Percentiles rank a stretch among this genome's conserved stretches.
Evolutionary conservation across 805 yeast genomes (phyloP).

Genomic region (Candida tallmaniae): DNA sequence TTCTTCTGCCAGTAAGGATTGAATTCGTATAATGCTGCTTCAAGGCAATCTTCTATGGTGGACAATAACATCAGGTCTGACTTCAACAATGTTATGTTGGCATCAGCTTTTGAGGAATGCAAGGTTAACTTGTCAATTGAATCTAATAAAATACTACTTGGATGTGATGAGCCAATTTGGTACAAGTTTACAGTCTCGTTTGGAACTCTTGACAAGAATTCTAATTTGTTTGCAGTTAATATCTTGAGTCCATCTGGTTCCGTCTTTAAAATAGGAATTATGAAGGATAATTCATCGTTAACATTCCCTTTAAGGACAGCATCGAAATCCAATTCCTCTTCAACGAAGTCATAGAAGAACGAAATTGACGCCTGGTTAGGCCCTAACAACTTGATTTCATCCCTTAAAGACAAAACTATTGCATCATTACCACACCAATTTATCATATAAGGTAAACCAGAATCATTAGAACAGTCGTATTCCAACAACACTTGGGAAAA

Average conservation of each 20-base stretch:
- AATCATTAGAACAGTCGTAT: conserved; percentile 39
- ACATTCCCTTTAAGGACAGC: conserved; percentile 13
- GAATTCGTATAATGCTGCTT: conserved; percentile 75
- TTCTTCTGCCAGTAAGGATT: conserved; percentile 77
- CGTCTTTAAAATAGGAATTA: conserved; percentile 42
- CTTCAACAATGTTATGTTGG: conserved; percentile 55
- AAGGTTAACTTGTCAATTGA: conserved; percentile 56
- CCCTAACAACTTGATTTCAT: conserved; percentile 66
- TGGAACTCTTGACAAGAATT: conserved; percentile 62
- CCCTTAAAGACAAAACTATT: conserved; percentile 56
- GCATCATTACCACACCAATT: conserved; percentile 90
- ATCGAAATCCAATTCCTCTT: conserved; percentile 28
- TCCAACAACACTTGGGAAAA: conserved; percentile 42
- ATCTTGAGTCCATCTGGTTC: conserved; percentile 70
- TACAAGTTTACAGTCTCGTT: conserved; percentile 56
- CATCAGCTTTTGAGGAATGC: conserved; percentile 78
- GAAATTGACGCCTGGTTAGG: conserved; percentile 58
- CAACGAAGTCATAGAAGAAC: conserved; percentile 43
- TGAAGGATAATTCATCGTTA: conserved; percentile 19
- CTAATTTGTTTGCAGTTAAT: conserved; percentile 52
- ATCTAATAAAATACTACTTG: conserved; percentile 79
- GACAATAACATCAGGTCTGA: conserved; percentile 38
- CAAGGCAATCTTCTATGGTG: conserved; percentile 69
- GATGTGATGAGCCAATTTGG: conserved; percentile 77
- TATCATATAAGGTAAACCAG: conserved; percentile 40